phyloP scores from a whole-genome alignment of 352 stramenopile species.

The Pythium dissimile region DNA sequence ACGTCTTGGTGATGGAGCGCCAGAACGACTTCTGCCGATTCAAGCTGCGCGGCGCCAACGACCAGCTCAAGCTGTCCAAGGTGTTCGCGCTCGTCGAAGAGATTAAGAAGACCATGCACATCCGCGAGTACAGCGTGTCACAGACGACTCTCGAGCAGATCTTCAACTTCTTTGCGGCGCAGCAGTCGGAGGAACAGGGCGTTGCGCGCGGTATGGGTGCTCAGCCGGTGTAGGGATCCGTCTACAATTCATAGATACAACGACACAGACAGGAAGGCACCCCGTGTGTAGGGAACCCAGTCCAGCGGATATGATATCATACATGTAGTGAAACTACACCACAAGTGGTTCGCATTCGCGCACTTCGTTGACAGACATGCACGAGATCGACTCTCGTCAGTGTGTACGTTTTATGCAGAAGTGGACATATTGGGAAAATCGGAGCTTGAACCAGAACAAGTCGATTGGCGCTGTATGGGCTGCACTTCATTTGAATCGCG shows the following conservation, averaged over 20 bases:
- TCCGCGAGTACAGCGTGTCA: slow-evolving; percentile 84
- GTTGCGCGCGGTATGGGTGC: slow-evolving; percentile 27
- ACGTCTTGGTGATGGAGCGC: slow-evolving; percentile 57
- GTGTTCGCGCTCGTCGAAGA: slow-evolving; percentile 75
- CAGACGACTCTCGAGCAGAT: slow-evolving; percentile 91
- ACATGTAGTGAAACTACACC: no score
- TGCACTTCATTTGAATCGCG: no score
- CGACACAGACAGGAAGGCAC: no score
- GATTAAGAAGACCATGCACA: slow-evolving; percentile 38
- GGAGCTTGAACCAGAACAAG: no score
- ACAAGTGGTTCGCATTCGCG: no score
- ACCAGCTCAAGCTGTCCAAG: slow-evolving; percentile 48
- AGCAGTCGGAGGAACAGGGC: slow-evolving; percentile 69
- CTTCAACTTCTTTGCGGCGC: slow-evolving; percentile 86
- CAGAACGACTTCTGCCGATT: slow-evolving; percentile 74
- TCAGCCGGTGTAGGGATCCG: background rate
- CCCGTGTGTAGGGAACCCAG: no score
- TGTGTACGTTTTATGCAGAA: no score
- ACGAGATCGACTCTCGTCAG: no score
- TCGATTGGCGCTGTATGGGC: no score
- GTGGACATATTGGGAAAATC: no score
- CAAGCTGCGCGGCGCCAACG: slow-evolving; percentile 41
- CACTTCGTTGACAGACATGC: no score
- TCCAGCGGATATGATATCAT: no score
- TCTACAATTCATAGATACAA: background rate